Conservation (phyloP, 2,329 filamentous ascomycete species). For the Colletotrichum sp. region DNA sequence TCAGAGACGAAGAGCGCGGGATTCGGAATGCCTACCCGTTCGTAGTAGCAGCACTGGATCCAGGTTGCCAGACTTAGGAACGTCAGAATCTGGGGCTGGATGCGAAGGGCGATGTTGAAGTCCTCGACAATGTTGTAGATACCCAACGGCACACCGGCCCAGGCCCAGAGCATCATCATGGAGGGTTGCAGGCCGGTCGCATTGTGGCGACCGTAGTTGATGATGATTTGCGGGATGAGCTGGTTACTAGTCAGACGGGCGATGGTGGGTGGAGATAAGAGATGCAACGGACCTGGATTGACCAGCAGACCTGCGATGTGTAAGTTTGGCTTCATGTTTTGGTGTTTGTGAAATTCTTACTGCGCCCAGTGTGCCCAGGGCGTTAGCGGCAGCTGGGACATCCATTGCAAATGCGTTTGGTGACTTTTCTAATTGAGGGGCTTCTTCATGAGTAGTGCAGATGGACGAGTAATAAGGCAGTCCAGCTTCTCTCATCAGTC, state of each 20-base stretch:
- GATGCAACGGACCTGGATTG: constrained; percentile 54
- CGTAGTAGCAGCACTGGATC: constrained; percentile 49
- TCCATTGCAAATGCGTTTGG: constrained; percentile 47
- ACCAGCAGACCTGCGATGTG: constrained; percentile 62
- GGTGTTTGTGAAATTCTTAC: constrained; percentile 31
- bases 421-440: neutral
- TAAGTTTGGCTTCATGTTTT: constrained; percentile 4
- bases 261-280: neutral
- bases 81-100: constrained; percentile 49
- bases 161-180: constrained; percentile 77
- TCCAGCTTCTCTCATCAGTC: neutral
- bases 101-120: constrained; percentile 45
- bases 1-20: neutral
- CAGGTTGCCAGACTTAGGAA: constrained; percentile 47
- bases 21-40: constrained; percentile 37
- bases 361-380: constrained; percentile 64
- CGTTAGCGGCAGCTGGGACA: constrained; percentile 58
- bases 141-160: constrained; percentile 70
- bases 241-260: constrained; percentile 31
- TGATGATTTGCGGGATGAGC: constrained; percentile 72
- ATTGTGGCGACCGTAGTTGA: constrained; percentile 71
- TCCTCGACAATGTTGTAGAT: constrained; percentile 48
- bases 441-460: neutral
- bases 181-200: constrained; percentile 68
- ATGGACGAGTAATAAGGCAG: neutral